Base-by-base conservation (phyloP, 2,329 filamentous ascomycete genomes). In the Coniochaeta prunicola region DNA sequence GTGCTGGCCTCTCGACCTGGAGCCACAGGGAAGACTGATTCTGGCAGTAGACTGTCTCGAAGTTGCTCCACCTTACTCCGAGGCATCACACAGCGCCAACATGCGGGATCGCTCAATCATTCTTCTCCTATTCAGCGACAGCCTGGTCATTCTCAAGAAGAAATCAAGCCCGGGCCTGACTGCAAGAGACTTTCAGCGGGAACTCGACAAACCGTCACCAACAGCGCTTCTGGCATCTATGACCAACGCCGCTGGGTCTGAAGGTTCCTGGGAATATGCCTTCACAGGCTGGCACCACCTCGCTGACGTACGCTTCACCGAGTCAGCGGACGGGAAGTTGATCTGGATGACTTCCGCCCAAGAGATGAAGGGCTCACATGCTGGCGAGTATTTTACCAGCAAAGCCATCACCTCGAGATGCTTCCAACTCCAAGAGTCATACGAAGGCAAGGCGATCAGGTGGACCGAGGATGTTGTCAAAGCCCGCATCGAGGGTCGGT, bases 381-480 rank as follows among this genome's bases (percentile, higher is more conserved):
- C 74, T 0, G 76, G 78, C 3, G 74, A 77, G 45, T 76, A 76
- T 58, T 74, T 79, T 10, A 75, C 73, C 61, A 79, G 74, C 64
- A 80, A 79, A 30, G 75, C 77, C 15, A 75, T 81, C 24, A 86
- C 86, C 1, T 79, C 87, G 12, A 80, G 87, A 31, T 88, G 85
- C 61, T 89, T 96, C 67, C 73, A 88, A 42, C 80, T 96, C 1
- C 83, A 87, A 56, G 90, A 91, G 57, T 75, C 82, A 8, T 93
- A 93, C 66, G 90, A 96, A 68, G 87, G 86, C 28, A 92, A 87
- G 70, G 90, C 89, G 1, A 77, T 80, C 19, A 90, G 88, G 61
- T 87, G 91, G 73, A 85, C 86, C 30, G 93, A 97, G 73, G 94
- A 97, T 63, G 80, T 97, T 13, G 85, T 87, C 54, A 96, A 93